Evolutionary conservation across 2,329 filamentous ascomycete species (phyloP), one percentile per base, ranked within the genome.

Genomic region (Didymella lethalis): DNA sequence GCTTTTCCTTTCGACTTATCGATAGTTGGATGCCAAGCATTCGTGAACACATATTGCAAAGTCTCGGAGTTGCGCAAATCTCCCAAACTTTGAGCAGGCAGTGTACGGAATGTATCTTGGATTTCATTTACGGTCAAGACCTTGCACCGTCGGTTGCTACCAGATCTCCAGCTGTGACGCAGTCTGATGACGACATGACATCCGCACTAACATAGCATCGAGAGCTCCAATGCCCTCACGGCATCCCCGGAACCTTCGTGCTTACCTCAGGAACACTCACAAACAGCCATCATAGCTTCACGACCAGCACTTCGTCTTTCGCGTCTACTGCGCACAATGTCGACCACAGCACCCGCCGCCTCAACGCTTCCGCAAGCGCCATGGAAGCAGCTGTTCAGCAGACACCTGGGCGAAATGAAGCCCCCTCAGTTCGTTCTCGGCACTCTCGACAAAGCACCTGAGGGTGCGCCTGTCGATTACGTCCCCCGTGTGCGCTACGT

Each of bases 401-500:
- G 79, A 48, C 82, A 86, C 67, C 65, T 85, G 43, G 74, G 74
- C 47, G 78, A 81, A 64, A 81, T 84, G 77, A 73, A 77, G 52
- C 76, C 77, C 7, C 81, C 82, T 7, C 80, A 84, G 60, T 83
- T 84, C 63, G 81, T 83, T 54, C 79, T 84, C 59, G 77, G 78
- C 48, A 85, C 84, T 3, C 76, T 87, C 40, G 75, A 75, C 56
- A 71, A 72, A 18, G 79, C 78, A 6, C 77, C 82, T 26, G 48
- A 70, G 31, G 74, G 73, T 18, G 77, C 78, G n/a, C 74, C 79
- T 0, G 74, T 75, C 44, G 66, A 78, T 8, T 78, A 79, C 61
- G 65, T 82, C 1, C 80, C 83, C 0, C 85, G 91, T 53, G 89
- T 87, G 8, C 87, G 93, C 52, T 93, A 87, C 70, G 95, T 93